Evolutionary conservation across 2,329 filamentous ascomycete species (phyloP).

Genomic region (Trichophyton benhamiae): DNA sequence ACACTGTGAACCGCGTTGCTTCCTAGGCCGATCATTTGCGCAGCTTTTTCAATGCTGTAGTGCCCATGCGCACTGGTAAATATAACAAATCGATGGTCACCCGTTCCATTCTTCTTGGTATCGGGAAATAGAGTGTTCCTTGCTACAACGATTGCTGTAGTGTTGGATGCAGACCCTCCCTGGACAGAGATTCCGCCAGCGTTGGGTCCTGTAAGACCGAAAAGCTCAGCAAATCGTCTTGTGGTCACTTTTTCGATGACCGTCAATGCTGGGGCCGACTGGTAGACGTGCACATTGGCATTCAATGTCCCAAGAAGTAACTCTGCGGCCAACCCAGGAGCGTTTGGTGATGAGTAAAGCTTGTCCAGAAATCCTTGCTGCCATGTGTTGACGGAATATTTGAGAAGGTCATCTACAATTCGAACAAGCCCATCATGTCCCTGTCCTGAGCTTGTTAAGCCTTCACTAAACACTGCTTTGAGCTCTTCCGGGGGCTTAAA

Average conservation of each 20-base stretch:
- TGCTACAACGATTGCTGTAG: constrained; percentile 73
- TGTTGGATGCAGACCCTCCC: constrained; percentile 74
- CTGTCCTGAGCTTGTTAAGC: constrained; percentile 44
- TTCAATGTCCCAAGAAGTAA: constrained; percentile 75
- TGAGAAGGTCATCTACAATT: constrained; percentile 57
- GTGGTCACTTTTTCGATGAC: constrained; percentile 78
- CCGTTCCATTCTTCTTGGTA: constrained; percentile 63
- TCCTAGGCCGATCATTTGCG: constrained; percentile 79
- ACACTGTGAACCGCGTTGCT: constrained; percentile 60
- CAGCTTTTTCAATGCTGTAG: constrained; percentile 89
- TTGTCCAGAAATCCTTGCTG: constrained; percentile 95
- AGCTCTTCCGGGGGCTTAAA: constrained; percentile 47
- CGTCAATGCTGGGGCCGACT: constrained; percentile 79
- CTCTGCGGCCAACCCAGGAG: constrained; percentile 74
- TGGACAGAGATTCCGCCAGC: constrained; percentile 63
- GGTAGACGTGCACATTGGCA: constrained; percentile 89
- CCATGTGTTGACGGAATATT: constrained; percentile 96
- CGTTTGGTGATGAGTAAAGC: constrained; percentile 79
- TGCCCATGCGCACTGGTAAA: constrained; percentile 87
- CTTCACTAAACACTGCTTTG: constrained; percentile 41
- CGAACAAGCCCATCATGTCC: constrained; percentile 64
- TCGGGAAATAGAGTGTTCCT: constrained; percentile 73
- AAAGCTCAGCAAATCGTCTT: constrained; percentile 58
- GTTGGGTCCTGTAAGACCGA: constrained; percentile 58
- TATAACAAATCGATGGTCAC: constrained; percentile 53